A percentile compares a stretch with the other conserved stretches of the same genome.
Evolutionary conservation across 495 filamentous ascomycete species (phyloP).

Genomic region (Extremus antarcticus): DNA sequence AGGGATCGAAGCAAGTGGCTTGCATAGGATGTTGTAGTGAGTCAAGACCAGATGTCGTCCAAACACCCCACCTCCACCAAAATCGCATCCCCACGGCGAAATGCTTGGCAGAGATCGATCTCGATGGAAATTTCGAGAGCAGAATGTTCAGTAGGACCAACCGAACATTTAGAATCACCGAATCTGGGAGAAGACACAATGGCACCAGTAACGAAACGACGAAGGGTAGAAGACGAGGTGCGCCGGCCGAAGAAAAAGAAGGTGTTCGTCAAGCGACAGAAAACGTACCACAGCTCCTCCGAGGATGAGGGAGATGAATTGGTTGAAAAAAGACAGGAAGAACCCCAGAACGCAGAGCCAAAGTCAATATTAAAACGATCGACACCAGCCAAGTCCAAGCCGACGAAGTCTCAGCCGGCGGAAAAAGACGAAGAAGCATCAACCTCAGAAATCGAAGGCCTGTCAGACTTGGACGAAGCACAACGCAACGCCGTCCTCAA

Average conservation of each 20-base stretch:
- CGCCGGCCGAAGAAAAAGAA: constrained; percentile 24
- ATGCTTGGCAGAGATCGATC: background rate
- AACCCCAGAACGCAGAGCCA: constrained; percentile 17
- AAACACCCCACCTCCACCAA: background rate
- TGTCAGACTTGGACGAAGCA: constrained; percentile 26
- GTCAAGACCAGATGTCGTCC: background rate
- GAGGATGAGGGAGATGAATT: constrained; percentile 26
- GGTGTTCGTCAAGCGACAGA: constrained; percentile 57
- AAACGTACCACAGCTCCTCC: constrained; percentile 61
- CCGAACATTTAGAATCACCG: too few relatives aligned
- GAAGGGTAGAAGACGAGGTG: constrained; percentile 25
- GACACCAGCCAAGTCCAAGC: constrained; percentile 12
- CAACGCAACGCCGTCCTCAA: constrained; percentile 24
- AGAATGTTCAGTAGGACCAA: background rate
- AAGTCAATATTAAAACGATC: constrained; percentile 28
- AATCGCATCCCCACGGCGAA: background rate
- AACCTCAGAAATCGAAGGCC: constrained; percentile 12
- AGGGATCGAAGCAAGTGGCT: background rate
- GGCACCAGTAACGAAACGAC: constrained; percentile 20
- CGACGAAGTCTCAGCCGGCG: background rate
- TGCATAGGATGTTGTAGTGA: background rate
- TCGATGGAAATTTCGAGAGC: background rate
- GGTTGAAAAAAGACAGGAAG: background rate
- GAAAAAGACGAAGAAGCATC: constrained; percentile 13
- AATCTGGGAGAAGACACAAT: constrained; percentile 2